These are phyloP conservation scores for Exidia glandulosa DNA, from an alignment of 768 basidiomycete genomes.

Conservation along the genomic window DNA sequence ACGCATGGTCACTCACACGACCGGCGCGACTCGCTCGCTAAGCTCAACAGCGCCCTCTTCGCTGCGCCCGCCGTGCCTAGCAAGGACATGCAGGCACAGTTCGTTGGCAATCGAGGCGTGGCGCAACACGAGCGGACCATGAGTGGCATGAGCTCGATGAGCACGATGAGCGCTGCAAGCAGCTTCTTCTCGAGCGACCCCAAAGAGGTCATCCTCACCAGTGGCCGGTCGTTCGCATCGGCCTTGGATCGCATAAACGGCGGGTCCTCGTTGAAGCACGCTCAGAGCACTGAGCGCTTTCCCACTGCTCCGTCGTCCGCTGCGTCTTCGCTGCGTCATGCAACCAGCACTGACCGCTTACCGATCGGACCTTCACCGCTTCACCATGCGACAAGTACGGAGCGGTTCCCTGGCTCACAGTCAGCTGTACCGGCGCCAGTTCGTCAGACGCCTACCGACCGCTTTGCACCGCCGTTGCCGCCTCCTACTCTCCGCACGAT, in stretches of 20 bases:
- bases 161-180: neutral
- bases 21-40: neutral
- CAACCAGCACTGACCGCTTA: neutral
- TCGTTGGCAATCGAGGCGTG: neutral
- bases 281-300: too few species aligned
- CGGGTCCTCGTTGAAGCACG: neutral
- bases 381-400: neutral
- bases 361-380: neutral
- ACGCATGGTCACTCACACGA: neutral
- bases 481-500: neutral
- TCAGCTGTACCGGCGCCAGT: too few species aligned
- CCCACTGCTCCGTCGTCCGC: neutral
- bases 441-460: neutral
- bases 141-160: neutral
- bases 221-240: neutral
- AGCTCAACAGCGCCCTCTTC: neutral
- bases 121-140: neutral
- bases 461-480: neutral
- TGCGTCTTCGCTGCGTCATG: neutral
- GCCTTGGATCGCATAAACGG: neutral
- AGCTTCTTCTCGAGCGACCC: neutral
- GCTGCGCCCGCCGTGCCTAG: neutral
- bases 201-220: neutral
- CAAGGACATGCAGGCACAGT: neutral
- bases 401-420: neutral